Conservation (phyloP, 805 yeast species). For the Pichia phayaonensis region DNA sequence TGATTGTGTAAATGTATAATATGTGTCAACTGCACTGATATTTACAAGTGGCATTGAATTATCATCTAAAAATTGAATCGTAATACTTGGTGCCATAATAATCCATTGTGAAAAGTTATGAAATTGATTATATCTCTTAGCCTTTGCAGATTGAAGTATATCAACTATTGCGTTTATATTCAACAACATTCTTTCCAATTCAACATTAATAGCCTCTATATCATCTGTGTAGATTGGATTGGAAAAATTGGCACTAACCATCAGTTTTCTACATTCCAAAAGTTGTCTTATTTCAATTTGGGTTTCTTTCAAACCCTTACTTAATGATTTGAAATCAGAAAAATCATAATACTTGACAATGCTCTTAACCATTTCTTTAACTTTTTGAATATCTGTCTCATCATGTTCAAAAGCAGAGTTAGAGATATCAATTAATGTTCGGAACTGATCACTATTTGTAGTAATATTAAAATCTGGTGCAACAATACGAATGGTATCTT, state of each 20-base stretch:
- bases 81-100: constrained; percentile 59
- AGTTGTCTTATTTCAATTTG: constrained; percentile 21
- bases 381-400: constrained; percentile 31
- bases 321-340: constrained; percentile 20
- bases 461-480: constrained; percentile 43
- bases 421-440: constrained; percentile 41
- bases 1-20: constrained; percentile 53
- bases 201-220: constrained; percentile 17
- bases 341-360: constrained; percentile 23
- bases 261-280: constrained; percentile 17
- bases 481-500: constrained; percentile 18
- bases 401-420: constrained; percentile 35
- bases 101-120: constrained; percentile 46
- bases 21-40: constrained; percentile 55
- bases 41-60: constrained; percentile 63
- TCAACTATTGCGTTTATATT: constrained; percentile 22
- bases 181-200: constrained; percentile 21
- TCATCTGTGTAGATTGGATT: constrained; percentile 6
- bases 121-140: constrained; percentile 23
- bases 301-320: constrained; percentile 11
- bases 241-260: constrained; percentile 8
- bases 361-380: constrained; percentile 32
- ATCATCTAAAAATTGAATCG: constrained; percentile 60
- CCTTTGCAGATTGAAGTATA: constrained; percentile 23
- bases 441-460: constrained; percentile 52